phyloP scores from a whole-genome alignment of 345 rosid species.

The Eucalyptus tenuipes region DNA sequence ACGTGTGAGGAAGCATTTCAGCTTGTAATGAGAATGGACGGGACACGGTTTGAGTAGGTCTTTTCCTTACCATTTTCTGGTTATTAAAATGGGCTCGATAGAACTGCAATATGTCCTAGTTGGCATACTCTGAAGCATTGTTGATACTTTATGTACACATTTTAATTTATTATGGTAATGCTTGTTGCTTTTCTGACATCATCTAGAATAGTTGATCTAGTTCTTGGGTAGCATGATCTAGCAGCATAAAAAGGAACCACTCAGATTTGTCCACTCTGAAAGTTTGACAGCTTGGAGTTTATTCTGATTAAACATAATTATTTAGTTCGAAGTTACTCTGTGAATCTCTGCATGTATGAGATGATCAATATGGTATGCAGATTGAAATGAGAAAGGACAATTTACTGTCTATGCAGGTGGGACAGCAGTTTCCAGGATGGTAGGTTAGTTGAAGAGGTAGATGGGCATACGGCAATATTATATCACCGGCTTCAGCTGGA shows the following conservation, averaged over 20 bases:
- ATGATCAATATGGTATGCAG: neutral
- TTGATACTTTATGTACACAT: neutral
- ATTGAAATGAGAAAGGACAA: neutral
- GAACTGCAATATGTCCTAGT: neutral
- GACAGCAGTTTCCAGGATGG: constrained; percentile 95
- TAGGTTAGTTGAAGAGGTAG: constrained; percentile 98
- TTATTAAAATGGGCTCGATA: neutral
- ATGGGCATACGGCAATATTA: constrained; percentile 98
- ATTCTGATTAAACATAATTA: neutral
- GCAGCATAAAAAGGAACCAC: neutral
- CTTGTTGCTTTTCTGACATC: neutral
- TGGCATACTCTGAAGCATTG: neutral
- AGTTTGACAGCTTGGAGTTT: neutral
- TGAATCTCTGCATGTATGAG: neutral
- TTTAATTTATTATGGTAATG: neutral
- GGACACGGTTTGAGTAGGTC: constrained; percentile 95
- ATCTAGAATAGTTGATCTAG: neutral
- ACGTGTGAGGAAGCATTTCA: constrained; percentile 94
- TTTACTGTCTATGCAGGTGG: constrained; percentile 54
- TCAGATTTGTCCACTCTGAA: neutral
- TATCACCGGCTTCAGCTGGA: constrained; percentile 95
- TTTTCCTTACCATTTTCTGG: constrained; percentile 11
- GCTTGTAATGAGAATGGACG: constrained; percentile 99
- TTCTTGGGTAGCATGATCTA: neutral
- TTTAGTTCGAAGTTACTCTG: neutral